Base-by-base conservation (phyloP, 1,139 yeast genomes). In the Yamadazyma triangularis region DNA sequence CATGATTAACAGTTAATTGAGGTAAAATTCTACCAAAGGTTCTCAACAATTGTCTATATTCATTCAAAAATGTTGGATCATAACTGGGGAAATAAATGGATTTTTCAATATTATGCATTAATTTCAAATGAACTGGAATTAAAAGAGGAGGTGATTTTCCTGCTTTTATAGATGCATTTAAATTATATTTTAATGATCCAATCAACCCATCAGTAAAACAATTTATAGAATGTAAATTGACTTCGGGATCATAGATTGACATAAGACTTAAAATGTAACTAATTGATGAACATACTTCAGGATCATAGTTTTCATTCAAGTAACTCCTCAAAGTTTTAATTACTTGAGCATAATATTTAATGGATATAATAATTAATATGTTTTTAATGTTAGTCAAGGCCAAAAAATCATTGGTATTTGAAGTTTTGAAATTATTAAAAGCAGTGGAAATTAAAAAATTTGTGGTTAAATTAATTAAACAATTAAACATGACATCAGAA, bases 171-270 rank as follows among this genome's bases (percentile, higher is more conserved):
- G 58, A 47, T 8, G 49, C 31, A 26, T 53, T 48, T 25, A 56
- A 38, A 34, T 60, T 51, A 44, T 60, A 56, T 13, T 54, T 47
- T 39, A 66, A 56, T 15, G 65, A 58, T 23, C 65, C 51, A 36
- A 66, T 62, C 27, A 66, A 47, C 1, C 73, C 73, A 37, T 66
- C 70, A 23, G 70, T 48, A 37, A 65, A 67, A 36, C 73, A 66
- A 26, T 49, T 51, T 13, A 58, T 53, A 23, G 70, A 62, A 37
- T 58, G 44, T n/a, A 57, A 41, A 0, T 70, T 64, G 4, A 69
- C 70, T 38, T 64, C 70, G 0, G 72, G 72, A 35, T 67, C 73
- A 40, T 67, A 67, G 13, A 65, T 57, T 8, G 70, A 53, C 69
- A 64, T 65, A 33, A 66, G 45, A 36, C 67, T 58, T 26, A 67